Conservation (phyloP, 768 basidiomycete genomes). For the Antrodiella citrinella region DNA sequence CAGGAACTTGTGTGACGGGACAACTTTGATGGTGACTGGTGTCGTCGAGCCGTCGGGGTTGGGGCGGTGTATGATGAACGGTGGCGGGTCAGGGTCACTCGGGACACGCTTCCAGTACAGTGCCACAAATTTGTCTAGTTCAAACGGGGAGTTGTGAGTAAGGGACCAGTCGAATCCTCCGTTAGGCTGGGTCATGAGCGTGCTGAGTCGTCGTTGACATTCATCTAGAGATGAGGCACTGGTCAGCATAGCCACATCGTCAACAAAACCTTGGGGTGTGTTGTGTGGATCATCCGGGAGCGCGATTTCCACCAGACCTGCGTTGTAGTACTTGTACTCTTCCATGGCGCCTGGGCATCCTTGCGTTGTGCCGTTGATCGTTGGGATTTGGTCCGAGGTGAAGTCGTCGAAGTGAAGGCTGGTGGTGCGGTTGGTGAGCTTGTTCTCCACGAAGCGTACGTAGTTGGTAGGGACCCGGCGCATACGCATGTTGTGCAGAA, state of each 20-base stretch:
- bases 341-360: slow-evolving; percentile 26
- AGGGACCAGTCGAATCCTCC: slow-evolving; percentile 22
- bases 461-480: slow-evolving; percentile 11
- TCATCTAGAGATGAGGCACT: slow-evolving; percentile 5
- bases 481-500: slow-evolving; percentile 12
- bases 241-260: slow-evolving; percentile 11
- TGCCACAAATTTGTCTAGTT: slow-evolving; percentile 14
- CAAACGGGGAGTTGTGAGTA: slow-evolving; percentile 20
- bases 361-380: slow-evolving; percentile 24
- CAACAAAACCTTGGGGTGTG: slow-evolving; percentile 8
- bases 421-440: slow-evolving; percentile 13
- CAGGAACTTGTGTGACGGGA: slow-evolving; percentile 18
- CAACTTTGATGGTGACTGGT: slow-evolving; percentile 14
- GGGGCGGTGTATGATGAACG: background rate
- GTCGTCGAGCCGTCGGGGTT: background rate
- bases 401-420: slow-evolving; percentile 21
- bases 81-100: background rate
- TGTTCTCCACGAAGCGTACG: slow-evolving; percentile 12
- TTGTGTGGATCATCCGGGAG: slow-evolving; percentile 6
- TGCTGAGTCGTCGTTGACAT: slow-evolving; percentile 1
- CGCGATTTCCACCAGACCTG: slow-evolving; percentile 14
- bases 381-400: slow-evolving; percentile 10
- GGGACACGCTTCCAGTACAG: background rate
- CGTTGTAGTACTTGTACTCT: slow-evolving; percentile 26
- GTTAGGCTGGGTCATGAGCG: slow-evolving; percentile 6